Evolutionary conservation across 495 filamentous ascomycete species (phyloP), one percentile per base, ranked within the genome.

Genomic region (Xylaria scruposa): DNA sequence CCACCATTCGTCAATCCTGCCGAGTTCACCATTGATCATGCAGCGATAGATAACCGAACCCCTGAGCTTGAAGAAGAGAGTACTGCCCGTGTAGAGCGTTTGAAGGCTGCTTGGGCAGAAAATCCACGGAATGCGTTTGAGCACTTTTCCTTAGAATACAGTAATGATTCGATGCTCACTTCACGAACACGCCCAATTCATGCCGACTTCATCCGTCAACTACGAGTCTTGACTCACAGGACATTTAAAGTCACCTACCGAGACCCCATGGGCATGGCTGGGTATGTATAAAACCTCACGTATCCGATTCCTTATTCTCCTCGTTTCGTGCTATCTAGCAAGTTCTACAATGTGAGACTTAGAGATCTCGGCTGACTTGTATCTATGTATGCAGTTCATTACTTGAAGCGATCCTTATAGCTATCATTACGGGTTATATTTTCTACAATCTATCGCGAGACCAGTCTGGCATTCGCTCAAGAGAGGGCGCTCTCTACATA

Each of bases 1-100:
- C 91, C 90, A 29, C 78, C 85, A 7, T 92, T 92, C 72, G 89
- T 91, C 59, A 93, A 93, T 72, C 92, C 92, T 0, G 91, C 92
- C 0, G 92, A 93, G 74, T 91, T 88, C 75, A 70, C 93, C 46
- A 90, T 94, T 44, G 91, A 94, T 72, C 80, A 91, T 66, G 89
- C 91, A 7, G 90, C 91, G 2, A 81, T 92, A 67, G 92, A 94
- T 76, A 91, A 88, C 75, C 85, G 92, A 0, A 87, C 85, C 3
- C 81, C 85, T 5, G 89, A 89, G 65, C 80, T 88, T 29, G 91
- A 94, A 77, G 80, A 82, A 42, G 82, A 81, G 31, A 91, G 90
- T 4, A 81, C 83, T 38, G 75, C 78, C 8, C 83, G 90, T 8
- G 88, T 93, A 17, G 80, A 88, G 38, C 64, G 76, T 4, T 80